Percentiles rank a stretch among this genome's conserved stretches.
phyloP scores from a whole-genome alignment of 148 eudicot genomes.

The Rheum nobile region DNA sequence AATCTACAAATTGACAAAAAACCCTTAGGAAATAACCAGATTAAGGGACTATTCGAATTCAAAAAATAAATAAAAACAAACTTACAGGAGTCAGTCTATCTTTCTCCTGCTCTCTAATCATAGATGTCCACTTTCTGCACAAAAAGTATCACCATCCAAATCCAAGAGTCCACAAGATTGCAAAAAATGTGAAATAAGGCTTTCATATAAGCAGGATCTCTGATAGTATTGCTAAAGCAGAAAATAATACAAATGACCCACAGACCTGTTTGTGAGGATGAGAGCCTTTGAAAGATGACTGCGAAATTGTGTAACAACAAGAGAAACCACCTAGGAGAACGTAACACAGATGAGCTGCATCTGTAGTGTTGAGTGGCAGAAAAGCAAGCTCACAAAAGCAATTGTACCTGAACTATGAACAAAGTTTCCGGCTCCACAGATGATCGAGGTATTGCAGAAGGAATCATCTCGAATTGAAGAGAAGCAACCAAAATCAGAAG shows the following conservation, averaged over 20 bases:
- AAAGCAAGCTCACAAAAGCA: slow-evolving; percentile 5
- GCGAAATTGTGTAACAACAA: slow-evolving; percentile 69
- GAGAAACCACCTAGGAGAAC: slow-evolving; percentile 53
- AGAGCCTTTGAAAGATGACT: slow-evolving; percentile 83
- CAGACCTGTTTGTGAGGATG: slow-evolving; percentile 65
- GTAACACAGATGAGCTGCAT: not conserved
- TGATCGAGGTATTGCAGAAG: not conserved
- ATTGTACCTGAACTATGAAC: slow-evolving; percentile 64
- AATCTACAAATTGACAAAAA: slow-evolving; percentile 34
- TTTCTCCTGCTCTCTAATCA: slow-evolving; percentile 71
- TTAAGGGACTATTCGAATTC: not conserved
- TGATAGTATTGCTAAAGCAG: not conserved
- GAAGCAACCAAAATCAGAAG: not conserved
- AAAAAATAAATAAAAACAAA: slow-evolving; percentile 9
- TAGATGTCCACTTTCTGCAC: slow-evolving; percentile 81
- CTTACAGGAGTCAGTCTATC: slow-evolving; percentile 88
- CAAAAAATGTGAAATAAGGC: not conserved
- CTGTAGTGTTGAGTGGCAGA: not conserved
- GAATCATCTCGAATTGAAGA: not conserved
- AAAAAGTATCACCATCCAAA: slow-evolving; percentile 6
- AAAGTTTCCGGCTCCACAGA: not conserved
- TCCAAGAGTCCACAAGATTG: not conserved
- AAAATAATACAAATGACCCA: not conserved
- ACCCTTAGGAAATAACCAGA: not conserved
- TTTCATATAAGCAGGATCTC: not conserved